Evolutionary conservation across 164 flowering plant species (phyloP).

Genomic region (Vitis labrusca): DNA sequence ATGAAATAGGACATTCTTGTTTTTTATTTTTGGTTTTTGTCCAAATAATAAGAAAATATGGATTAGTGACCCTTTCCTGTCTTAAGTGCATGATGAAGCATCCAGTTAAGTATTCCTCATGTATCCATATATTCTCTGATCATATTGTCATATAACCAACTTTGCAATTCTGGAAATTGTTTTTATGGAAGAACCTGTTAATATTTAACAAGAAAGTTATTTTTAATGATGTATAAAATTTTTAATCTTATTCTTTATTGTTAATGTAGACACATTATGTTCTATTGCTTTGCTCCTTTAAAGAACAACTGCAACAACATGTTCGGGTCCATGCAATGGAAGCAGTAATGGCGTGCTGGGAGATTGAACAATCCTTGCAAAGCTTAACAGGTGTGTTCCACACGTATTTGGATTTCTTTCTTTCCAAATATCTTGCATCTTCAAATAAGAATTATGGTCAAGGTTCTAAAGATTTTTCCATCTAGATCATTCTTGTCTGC

Average conservation of each 20-base stretch:
- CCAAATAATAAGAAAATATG: too few relatives aligned
- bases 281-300: constrained; percentile 72
- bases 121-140: background rate
- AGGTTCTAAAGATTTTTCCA: background rate
- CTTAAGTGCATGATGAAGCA: background rate
- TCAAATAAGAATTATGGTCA: background rate
- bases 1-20: too few relatives aligned
- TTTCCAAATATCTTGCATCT: background rate
- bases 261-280: constrained; percentile 63
- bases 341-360: constrained; percentile 90
- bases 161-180: background rate
- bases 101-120: background rate
- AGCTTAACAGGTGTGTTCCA: constrained; percentile 59
- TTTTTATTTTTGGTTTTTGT: too few relatives aligned
- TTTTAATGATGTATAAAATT: background rate
- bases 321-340: constrained; percentile 84
- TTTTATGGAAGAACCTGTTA: background rate
- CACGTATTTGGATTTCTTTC: background rate
- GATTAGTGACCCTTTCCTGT: too few relatives aligned
- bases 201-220: background rate
- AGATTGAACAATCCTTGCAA: constrained; percentile 74
- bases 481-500: background rate
- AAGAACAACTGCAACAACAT: constrained; percentile 79
- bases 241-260: constrained; percentile 11
- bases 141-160: background rate